These are phyloP conservation scores for Blattamonas nauphoetae DNA, from an alignment of 78 protist genomes.

Conservation along the genomic window DNA sequence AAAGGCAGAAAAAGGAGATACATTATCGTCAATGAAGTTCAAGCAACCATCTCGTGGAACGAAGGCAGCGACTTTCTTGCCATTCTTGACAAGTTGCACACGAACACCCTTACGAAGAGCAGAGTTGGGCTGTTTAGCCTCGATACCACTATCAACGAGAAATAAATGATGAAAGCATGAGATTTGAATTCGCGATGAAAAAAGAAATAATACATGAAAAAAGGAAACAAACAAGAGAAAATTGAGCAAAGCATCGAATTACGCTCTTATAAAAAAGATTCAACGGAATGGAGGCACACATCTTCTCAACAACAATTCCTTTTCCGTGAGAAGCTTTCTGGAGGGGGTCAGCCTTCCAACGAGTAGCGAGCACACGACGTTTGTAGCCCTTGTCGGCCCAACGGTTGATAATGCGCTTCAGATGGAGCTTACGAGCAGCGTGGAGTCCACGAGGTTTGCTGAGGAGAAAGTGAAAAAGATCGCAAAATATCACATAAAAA, in stretches of 20 bases:
- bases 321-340: slow-evolving; percentile 97
- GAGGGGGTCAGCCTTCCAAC: slow-evolving; percentile 88
- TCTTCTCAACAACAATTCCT: slow-evolving; percentile 95
- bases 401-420: slow-evolving; percentile 26
- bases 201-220: background rate
- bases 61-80: slow-evolving; percentile 98
- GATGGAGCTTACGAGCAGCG: slow-evolving; percentile 62
- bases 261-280: background rate
- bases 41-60: slow-evolving; percentile 99
- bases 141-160: slow-evolving; percentile 75
- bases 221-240: background rate
- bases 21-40: slow-evolving; percentile 95
- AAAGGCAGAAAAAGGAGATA: background rate
- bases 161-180: background rate
- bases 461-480: background rate
- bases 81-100: slow-evolving; percentile 99
- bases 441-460: slow-evolving; percentile 56
- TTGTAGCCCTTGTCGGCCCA: slow-evolving; percentile 96
- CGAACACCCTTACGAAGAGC: slow-evolving; percentile 99
- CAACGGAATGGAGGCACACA: slow-evolving; percentile 29
- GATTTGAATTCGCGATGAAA: no score
- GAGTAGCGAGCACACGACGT: slow-evolving; percentile 71
- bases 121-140: slow-evolving; percentile 99
- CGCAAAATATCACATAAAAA: background rate
- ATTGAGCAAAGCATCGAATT: no score